Evolutionary conservation across 2,329 filamentous ascomycete species (phyloP), one percentile per base, ranked within the genome.

Genomic region (Penicillium hordei): DNA sequence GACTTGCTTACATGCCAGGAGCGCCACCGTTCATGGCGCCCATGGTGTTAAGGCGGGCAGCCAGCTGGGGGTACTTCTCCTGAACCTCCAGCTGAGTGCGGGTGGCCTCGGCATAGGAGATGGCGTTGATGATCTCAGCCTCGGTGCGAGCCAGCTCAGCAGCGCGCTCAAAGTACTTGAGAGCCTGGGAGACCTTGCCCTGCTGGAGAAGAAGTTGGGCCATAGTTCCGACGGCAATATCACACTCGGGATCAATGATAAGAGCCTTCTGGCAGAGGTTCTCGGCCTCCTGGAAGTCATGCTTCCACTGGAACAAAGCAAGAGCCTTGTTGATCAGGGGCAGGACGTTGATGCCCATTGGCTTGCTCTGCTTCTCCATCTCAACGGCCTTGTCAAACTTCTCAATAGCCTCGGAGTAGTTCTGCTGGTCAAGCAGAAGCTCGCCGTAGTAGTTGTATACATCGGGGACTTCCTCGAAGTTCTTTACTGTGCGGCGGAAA

Each of bases 371-470:
- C 82, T 94, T 95, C 84, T 99, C 94, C 89, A 97, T 93, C 73
- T 97, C 93, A 65, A 97, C 93, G n/a, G 94, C 94, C 27, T 88
- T 94, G 75, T 99, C 94, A 71, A 99, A 99, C 79, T 97, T 96
- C 80, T 96, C 90, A 63, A 99, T 92, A 27, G 94, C 94, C 75
- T 99, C 93, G 58, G 90, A 83, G 78, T 89, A 97, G 78, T 97
- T 96, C 77, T 91, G 89, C 81, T 97, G 94, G 81, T 99, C 94
- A 53, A 99, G 87, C 57, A 99, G 84, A 56, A 99, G 84, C 81
- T 99, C 94, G 70, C 94, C 94, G 71, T 96, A 97, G 85, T 99
- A 99, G 84, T 99, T 99, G 84, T 97, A 99, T 40, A 97, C 94
- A 72, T 99, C 94, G 6, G 93, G 93, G 12, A 96, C 91, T 73